Percentiles rank a stretch among this genome's conserved stretches.
Evolutionary conservation across 352 stramenopile genomes (phyloP).

Genomic region (Pythium oligandrum): DNA sequence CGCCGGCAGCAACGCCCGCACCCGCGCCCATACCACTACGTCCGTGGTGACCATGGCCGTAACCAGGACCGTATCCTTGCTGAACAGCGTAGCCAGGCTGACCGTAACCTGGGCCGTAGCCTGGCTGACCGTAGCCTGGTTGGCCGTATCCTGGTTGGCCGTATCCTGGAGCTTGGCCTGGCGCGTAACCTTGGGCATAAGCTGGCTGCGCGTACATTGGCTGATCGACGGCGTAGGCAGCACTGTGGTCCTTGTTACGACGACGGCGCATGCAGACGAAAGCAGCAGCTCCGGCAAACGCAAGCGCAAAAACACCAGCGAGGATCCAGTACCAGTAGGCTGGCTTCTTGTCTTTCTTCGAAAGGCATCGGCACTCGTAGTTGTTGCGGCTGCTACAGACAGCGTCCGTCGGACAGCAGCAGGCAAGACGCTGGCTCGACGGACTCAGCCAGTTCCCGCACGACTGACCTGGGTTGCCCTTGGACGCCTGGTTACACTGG

Average conservation of each 20-base stretch:
- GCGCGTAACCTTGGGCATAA: constrained; percentile 33
- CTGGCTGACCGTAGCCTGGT: constrained; percentile 1
- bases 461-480: constrained; percentile 14
- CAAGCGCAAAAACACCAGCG: too few relatives aligned
- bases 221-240: constrained; percentile 9
- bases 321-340: too few relatives aligned
- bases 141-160: constrained; percentile 11
- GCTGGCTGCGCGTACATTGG: constrained; percentile 30
- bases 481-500: constrained; percentile 18
- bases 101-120: neutral
- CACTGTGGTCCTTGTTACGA: too few relatives aligned
- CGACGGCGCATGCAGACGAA: too few relatives aligned
- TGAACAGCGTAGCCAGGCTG: neutral
- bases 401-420: constrained; percentile 19
- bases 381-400: constrained; percentile 7
- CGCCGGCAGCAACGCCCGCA: constrained; percentile 8
- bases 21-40: constrained; percentile 9
- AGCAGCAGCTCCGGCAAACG: too few relatives aligned
- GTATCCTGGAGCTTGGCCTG: constrained; percentile 20
- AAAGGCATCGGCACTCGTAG: constrained; percentile 18
- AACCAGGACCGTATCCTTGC: constrained; percentile 2
- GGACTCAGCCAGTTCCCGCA: constrained; percentile 18
- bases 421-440: constrained; percentile 15
- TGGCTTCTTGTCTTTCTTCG: too few relatives aligned
- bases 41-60: constrained; percentile 4